Conservation (phyloP, 495 filamentous ascomycete genomes). For the Arthonia radiata region DNA sequence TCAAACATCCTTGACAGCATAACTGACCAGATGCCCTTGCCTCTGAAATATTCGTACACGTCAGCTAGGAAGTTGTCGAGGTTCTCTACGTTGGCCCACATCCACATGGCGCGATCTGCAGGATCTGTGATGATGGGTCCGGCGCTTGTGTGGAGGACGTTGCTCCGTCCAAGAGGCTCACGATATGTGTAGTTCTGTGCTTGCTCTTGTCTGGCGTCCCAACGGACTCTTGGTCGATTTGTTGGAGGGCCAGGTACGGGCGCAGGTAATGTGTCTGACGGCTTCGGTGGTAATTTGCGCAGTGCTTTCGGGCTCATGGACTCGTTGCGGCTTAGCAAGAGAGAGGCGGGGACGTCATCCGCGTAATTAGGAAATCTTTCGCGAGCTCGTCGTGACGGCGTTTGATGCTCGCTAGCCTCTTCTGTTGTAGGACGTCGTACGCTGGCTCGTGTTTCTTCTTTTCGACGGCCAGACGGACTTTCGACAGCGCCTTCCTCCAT, state of each 20-base stretch:
- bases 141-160: constrained; percentile 12
- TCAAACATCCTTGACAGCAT: constrained; percentile 41
- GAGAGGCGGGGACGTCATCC: constrained; percentile 6
- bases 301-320: constrained; percentile 1
- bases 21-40: constrained; percentile 79
- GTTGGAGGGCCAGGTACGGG: constrained; percentile 28
- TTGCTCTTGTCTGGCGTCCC: constrained; percentile 38
- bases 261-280: constrained; percentile 6
- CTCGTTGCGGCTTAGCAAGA: background rate
- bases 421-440: too few species aligned
- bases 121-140: constrained; percentile 31
- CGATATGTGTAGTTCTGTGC: constrained; percentile 2
- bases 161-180: constrained; percentile 5
- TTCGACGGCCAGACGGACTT: too few species aligned
- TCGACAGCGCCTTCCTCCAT: too few species aligned
- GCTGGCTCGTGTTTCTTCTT: too few species aligned
- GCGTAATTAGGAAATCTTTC: constrained; percentile 51
- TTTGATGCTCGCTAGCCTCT: too few species aligned
- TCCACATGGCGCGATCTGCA: constrained; percentile 75
- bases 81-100: constrained; percentile 83
- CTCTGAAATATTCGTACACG: constrained; percentile 74
- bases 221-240: constrained; percentile 30
- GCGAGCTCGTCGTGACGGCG: constrained; percentile 95
- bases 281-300: constrained; percentile 5
- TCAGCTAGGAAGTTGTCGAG: constrained; percentile 75